These are phyloP conservation scores for Suhomyces tanzawaensis DNA, from an alignment of 805 yeast genomes.

Conservation along the genomic window DNA sequence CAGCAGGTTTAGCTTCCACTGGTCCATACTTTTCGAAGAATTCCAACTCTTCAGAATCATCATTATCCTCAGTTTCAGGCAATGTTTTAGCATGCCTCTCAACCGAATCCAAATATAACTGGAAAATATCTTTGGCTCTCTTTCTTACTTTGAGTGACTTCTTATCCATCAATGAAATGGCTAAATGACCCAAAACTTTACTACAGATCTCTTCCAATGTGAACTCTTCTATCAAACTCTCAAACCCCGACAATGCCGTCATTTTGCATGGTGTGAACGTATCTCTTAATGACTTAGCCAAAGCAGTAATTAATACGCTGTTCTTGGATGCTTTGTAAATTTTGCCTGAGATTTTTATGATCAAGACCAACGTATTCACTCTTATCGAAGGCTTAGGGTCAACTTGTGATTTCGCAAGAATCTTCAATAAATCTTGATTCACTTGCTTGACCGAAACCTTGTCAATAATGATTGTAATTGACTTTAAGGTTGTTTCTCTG, in stretches of 20 bases:
- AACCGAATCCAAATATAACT: constrained; percentile 46
- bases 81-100: constrained; percentile 37
- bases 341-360: constrained; percentile 60
- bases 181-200: constrained; percentile 78
- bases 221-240: constrained; percentile 60
- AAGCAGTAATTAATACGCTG: constrained; percentile 82
- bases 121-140: constrained; percentile 70
- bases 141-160: constrained; percentile 61
- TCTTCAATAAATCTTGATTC: constrained; percentile 79
- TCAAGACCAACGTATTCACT: constrained; percentile 69
- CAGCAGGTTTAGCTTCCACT: constrained; percentile 3
- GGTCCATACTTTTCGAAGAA: constrained; percentile 31
- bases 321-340: constrained; percentile 58
- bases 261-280: constrained; percentile 70
- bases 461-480: constrained; percentile 58
- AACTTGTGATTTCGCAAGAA: constrained; percentile 76
- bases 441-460: constrained; percentile 74
- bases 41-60: constrained; percentile 38
- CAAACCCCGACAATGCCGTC: constrained; percentile 75
- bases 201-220: constrained; percentile 74
- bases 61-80: constrained; percentile 36
- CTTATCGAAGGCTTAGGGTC: constrained; percentile 76
- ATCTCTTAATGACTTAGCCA: constrained; percentile 78
- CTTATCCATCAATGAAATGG: constrained; percentile 78
- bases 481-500: constrained; percentile 74